Evolutionary conservation across 2,329 filamentous ascomycete species (phyloP).

Genomic region (Westerdykella ornata): DNA sequence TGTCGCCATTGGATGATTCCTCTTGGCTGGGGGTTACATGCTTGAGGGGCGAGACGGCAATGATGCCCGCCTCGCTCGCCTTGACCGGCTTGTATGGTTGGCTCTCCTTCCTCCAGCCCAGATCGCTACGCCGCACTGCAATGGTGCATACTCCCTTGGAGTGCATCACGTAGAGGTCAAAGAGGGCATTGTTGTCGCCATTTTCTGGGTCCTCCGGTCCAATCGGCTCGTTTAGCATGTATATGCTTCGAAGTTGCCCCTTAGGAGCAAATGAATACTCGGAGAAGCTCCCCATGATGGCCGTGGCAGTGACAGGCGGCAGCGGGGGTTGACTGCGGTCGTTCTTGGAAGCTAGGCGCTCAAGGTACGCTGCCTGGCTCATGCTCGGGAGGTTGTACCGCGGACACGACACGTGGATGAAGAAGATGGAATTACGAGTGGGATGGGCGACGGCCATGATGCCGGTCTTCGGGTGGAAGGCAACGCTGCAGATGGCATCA

Average conservation of each 20-base stretch:
- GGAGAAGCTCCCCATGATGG: conserved; percentile 92
- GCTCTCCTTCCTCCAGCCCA: conserved; percentile 87
- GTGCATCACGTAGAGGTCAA: conserved; percentile 96
- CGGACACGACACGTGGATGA: conserved; percentile 89
- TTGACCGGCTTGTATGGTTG: conserved; percentile 76
- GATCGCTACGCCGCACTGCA: conserved; percentile 75
- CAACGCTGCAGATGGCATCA: conserved; percentile 94
- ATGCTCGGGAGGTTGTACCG: conserved; percentile 77
- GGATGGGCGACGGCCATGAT: conserved; percentile 95
- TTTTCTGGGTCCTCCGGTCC: conserved; percentile 50
- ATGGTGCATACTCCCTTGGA: conserved; percentile 93
- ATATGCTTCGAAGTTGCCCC: conserved; percentile 80
- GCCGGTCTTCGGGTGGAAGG: conserved; percentile 84
- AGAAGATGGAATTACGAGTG: conserved; percentile 94
- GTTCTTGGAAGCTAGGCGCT: conserved; percentile 57
- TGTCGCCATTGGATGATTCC: conserved; percentile 34
- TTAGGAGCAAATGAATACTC: conserved; percentile 89
- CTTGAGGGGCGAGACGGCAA: conserved; percentile 64
- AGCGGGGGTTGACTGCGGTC: conserved; percentile 50
- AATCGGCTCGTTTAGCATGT: conserved; percentile 70
- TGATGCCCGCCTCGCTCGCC: conserved; percentile 65
- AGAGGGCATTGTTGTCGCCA: conserved; percentile 65
- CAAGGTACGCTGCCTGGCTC: conserved; percentile 82
- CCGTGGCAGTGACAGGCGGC: conserved; percentile 85
- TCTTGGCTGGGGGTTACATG: conserved; percentile 21